These are phyloP conservation scores for Boechera retrofracta DNA, from an alignment of 345 rosid species.

Conservation along the genomic window DNA sequence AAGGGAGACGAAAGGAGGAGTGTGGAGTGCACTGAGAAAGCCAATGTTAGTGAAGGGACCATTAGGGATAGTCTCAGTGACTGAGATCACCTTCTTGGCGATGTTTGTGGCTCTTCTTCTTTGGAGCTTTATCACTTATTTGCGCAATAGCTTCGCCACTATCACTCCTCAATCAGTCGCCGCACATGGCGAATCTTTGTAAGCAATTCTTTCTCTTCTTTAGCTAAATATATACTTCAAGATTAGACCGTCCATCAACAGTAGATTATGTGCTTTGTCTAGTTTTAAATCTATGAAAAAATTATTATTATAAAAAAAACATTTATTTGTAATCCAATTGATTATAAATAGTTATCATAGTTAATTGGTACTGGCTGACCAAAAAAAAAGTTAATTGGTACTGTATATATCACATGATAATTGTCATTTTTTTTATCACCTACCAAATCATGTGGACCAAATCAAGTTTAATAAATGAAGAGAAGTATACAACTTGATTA, in stretches of 20 bases:
- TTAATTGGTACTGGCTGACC: background rate
- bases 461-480: background rate
- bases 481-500: background rate
- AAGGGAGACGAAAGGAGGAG: slow-evolving; percentile 35
- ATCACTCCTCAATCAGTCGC: slow-evolving; percentile 54
- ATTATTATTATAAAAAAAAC: too few species aligned
- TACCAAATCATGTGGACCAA: background rate
- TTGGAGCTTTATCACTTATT: slow-evolving; percentile 62
- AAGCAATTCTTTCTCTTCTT: slow-evolving; percentile 36
- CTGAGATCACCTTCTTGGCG: slow-evolving; percentile 62
- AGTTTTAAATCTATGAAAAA: too few species aligned
- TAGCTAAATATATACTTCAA: background rate
- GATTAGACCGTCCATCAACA: background rate
- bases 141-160: slow-evolving; percentile 50
- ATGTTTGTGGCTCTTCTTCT: slow-evolving; percentile 74
- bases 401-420: slow-evolving; percentile 1
- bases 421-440: background rate
- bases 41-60: slow-evolving; percentile 86
- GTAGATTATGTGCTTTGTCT: too few species aligned
- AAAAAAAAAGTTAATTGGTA: background rate
- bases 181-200: slow-evolving; percentile 50
- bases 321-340: background rate
- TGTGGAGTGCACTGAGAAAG: slow-evolving; percentile 45
- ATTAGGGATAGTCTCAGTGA: slow-evolving; percentile 73
- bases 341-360: slow-evolving; percentile 1